phyloP scores from a whole-genome alignment of 2,329 filamentous ascomycete genomes.

The Knoxdaviesia capensis region DNA sequence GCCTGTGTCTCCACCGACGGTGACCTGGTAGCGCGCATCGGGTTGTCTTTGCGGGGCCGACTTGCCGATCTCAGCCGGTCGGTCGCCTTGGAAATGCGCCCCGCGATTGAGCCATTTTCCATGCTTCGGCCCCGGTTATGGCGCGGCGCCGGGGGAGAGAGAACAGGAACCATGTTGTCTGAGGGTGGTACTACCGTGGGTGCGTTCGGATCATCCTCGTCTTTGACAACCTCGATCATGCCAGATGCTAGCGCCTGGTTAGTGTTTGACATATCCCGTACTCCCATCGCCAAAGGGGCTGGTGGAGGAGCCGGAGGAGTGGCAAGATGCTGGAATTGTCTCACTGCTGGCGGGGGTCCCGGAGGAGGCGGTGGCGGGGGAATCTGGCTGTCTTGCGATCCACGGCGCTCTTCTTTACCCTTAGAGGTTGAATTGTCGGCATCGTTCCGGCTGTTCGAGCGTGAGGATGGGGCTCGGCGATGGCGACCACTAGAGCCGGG shows the following conservation, averaged over 20 bases:
- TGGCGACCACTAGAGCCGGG: too few relatives aligned
- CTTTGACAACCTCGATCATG: slow-evolving; percentile 47
- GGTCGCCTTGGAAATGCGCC: slow-evolving; percentile 34
- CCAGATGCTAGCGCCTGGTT: slow-evolving; percentile 28
- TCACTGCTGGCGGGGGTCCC: too few relatives aligned
- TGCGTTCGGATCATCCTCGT: slow-evolving; percentile 28
- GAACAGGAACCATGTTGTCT: slow-evolving; percentile 22
- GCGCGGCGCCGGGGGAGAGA: slow-evolving; percentile 23
- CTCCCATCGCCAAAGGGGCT: too few relatives aligned
- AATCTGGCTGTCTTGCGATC: slow-evolving; percentile 32
- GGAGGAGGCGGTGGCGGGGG: too few relatives aligned
- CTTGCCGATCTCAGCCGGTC: slow-evolving; percentile 40
- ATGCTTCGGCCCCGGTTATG: slow-evolving; percentile 38
- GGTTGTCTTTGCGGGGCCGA: slow-evolving; percentile 27
- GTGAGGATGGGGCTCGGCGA: too few relatives aligned
- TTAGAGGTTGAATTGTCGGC: too few relatives aligned
- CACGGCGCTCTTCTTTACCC: too few relatives aligned
- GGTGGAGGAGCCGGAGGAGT: slow-evolving; percentile 30
- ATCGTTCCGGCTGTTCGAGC: too few relatives aligned
- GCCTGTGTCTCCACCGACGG: too few relatives aligned
- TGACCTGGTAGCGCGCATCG: slow-evolving; percentile 14
- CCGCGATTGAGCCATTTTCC: slow-evolving; percentile 30
- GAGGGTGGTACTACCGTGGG: slow-evolving; percentile 15
- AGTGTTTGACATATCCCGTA: too few relatives aligned
- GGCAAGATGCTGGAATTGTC: too few relatives aligned